A percentile compares a stretch with the other conserved stretches of the same genome.
Conservation (phyloP, 2,329 filamentous ascomycete genomes). For the Sporothrix curviconia region DNA sequence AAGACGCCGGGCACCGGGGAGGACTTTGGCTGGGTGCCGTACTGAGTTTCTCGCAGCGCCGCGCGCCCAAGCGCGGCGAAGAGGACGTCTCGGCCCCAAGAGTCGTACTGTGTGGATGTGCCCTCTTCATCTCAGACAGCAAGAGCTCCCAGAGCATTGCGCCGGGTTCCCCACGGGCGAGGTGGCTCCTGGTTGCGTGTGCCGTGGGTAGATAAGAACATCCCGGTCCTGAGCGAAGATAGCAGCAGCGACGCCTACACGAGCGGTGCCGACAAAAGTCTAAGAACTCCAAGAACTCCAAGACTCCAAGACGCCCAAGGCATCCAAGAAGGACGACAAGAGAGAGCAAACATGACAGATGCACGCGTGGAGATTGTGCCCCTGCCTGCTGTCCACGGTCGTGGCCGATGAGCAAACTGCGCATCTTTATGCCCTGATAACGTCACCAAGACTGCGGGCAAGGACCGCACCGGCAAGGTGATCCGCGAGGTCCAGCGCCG, state of each 20-base stretch:
- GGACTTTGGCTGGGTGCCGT: constrained; percentile 93
- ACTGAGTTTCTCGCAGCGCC: constrained; percentile 63
- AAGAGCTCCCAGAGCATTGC: constrained; percentile 40
- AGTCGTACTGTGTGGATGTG: constrained; percentile 78
- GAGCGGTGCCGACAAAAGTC: constrained; percentile 2
- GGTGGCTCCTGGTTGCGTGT: constrained; percentile 61
- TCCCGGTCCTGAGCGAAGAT: too few relatives aligned
- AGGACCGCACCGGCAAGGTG: constrained; percentile 59
- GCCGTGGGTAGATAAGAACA: constrained; percentile 32
- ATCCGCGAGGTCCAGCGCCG: constrained; percentile 75
- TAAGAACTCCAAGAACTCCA: neutral
- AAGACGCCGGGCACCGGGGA: constrained; percentile 65
- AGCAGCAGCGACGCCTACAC: neutral
- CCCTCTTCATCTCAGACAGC: constrained; percentile 53
- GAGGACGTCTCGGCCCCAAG: constrained; percentile 66
- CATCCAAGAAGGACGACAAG: neutral
- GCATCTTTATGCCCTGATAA: constrained; percentile 79
- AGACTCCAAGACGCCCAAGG: neutral
- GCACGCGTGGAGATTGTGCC: constrained; percentile 71
- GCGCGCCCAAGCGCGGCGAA: constrained; percentile 54
- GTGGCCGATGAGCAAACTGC: constrained; percentile 77
- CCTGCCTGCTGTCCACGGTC: constrained; percentile 78
- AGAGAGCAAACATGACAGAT: constrained; percentile 6
- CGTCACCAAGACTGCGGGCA: constrained; percentile 59
- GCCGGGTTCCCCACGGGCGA: constrained; percentile 33